phyloP scores from a whole-genome alignment of 306 rosid genomes.

The Vigna unguiculata region DNA sequence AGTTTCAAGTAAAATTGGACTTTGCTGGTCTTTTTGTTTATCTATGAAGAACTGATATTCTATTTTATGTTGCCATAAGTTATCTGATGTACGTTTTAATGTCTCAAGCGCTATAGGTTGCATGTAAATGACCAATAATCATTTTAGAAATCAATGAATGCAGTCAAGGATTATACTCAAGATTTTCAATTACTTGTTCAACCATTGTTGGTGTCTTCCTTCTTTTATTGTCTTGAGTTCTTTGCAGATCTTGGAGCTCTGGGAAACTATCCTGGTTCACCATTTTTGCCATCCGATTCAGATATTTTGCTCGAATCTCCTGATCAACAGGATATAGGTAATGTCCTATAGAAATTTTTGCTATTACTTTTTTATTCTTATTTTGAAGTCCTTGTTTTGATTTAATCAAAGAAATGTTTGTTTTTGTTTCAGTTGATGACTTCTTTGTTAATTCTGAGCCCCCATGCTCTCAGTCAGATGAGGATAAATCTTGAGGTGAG shows the following conservation, averaged over 20 bases:
- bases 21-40: background rate
- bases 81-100: constrained; percentile 20
- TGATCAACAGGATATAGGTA: constrained; percentile 95
- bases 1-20: constrained; percentile 7
- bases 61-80: background rate
- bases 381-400: background rate
- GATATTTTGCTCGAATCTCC: constrained; percentile 94
- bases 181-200: background rate
- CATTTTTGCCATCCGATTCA: constrained; percentile 92
- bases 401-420: constrained; percentile 28
- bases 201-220: background rate
- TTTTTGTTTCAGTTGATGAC: constrained; percentile 82
- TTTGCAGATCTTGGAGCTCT: constrained; percentile 93
- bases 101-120: constrained; percentile 8
- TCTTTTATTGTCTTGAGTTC: constrained; percentile 27
- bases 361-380: background rate
- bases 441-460: constrained; percentile 94
- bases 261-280: constrained; percentile 93
- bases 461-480: constrained; percentile 83
- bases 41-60: background rate
- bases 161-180: background rate
- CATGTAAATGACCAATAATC: constrained; percentile 23
- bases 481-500: constrained; percentile 76
- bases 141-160: constrained; percentile 7
- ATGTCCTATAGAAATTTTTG: background rate